Percentiles rank a stretch among this genome's conserved stretches.
Evolutionary conservation across 345 rosid genomes (phyloP).

Genomic region (Murraya paniculata): DNA sequence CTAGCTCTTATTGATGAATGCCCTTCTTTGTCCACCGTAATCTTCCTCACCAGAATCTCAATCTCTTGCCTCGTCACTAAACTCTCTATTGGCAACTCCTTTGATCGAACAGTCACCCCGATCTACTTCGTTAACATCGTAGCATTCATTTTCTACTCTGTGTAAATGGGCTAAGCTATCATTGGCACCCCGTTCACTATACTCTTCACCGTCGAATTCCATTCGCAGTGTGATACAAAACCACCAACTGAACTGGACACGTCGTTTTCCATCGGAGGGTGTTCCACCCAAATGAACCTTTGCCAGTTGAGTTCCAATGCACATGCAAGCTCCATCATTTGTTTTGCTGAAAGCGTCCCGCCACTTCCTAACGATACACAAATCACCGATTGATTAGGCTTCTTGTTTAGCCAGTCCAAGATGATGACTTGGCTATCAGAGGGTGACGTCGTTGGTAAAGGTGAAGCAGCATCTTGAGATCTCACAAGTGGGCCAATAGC

Average conservation of each 20-base stretch:
- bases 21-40: constrained; percentile 42
- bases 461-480: background rate
- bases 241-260: background rate
- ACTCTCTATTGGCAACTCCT: background rate
- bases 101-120: background rate
- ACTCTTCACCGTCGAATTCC: background rate
- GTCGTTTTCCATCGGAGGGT: background rate
- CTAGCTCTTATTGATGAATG: constrained; percentile 21
- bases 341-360: background rate
- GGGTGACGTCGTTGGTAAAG: too few relatives aligned
- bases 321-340: background rate
- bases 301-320: background rate
- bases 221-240: background rate
- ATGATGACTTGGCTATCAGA: too few relatives aligned
- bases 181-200: background rate
- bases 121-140: background rate
- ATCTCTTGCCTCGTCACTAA: constrained; percentile 5
- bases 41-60: constrained; percentile 29
- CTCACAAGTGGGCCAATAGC: background rate
- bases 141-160: background rate
- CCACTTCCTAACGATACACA: background rate
- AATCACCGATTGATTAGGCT: background rate
- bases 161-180: background rate
- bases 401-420: background rate
- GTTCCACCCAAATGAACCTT: background rate